Evolutionary conservation across 352 stramenopile species (phyloP).

Genomic region (Phytophthora hybrid): DNA sequence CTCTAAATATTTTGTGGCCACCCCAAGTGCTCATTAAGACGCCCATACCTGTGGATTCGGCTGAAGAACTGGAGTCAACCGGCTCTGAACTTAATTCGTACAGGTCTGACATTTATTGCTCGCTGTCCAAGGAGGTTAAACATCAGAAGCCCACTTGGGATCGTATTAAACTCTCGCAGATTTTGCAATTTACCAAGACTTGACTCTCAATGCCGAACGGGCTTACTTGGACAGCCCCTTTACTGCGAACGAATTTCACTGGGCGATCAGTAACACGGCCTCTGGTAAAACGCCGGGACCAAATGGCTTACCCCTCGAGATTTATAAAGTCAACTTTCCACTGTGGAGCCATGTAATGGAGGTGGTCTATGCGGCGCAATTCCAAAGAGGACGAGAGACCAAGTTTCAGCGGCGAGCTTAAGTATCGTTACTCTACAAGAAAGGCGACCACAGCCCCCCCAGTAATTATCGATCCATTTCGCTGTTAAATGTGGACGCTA

Average conservation of each 20-base stretch:
- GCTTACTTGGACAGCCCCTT: neutral
- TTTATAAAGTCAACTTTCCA: neutral
- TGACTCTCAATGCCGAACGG: neutral
- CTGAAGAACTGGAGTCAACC: neutral
- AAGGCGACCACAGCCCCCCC: neutral
- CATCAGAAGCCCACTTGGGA: neutral
- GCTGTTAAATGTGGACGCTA: constrained; percentile 12
- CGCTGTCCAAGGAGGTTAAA: neutral
- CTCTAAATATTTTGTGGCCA: neutral
- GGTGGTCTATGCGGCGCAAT: neutral
- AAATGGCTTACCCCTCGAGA: neutral
- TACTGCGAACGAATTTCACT: constrained; percentile 9
- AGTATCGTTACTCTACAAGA: constrained; percentile 16
- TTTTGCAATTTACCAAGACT: neutral
- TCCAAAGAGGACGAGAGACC: neutral
- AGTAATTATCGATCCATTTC: constrained; percentile 20
- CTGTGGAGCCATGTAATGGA: neutral
- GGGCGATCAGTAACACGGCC: constrained; percentile 1
- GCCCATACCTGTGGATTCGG: neutral
- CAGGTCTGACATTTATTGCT: constrained; percentile 1
- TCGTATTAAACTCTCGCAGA: neutral
- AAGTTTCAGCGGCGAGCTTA: constrained; percentile 11
- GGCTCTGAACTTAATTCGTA: neutral
- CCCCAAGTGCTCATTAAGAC: neutral
- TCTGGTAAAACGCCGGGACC: neutral